Evolutionary conservation across 495 filamentous ascomycete species (phyloP).

Genomic region (Ascobolus immersus): DNA sequence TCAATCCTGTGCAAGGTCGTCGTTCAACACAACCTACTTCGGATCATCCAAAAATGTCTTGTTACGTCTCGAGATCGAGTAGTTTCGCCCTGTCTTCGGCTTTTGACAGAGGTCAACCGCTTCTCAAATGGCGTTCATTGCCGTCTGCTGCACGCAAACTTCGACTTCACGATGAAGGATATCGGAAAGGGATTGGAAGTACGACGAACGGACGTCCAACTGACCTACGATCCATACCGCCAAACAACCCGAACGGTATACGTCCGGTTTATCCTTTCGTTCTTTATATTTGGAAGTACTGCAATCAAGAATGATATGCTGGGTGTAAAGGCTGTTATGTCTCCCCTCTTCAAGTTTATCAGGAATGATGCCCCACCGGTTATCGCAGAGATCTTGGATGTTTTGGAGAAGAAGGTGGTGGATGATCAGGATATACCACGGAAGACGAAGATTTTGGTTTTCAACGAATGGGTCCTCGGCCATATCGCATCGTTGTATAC

Average conservation of each 20-base stretch:
- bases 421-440: slow-evolving; percentile 11
- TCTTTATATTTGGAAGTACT: slow-evolving; percentile 13
- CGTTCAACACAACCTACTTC: slow-evolving; percentile 10
- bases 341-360: slow-evolving; percentile 14
- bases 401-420: slow-evolving; percentile 9
- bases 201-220: background rate
- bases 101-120: slow-evolving; percentile 15
- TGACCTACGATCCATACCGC: slow-evolving; percentile 8
- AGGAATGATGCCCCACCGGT: slow-evolving; percentile 10
- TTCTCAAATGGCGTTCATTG: slow-evolving; percentile 13
- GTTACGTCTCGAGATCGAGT: slow-evolving; percentile 10
- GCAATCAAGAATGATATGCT: slow-evolving; percentile 13
- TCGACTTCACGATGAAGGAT: slow-evolving; percentile 15
- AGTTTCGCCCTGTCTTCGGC: slow-evolving; percentile 10
- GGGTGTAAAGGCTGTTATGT: slow-evolving; percentile 11
- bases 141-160: slow-evolving; percentile 8
- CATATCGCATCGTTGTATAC: slow-evolving; percentile 12
- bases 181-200: slow-evolving; percentile 12
- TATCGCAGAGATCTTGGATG: slow-evolving; percentile 11
- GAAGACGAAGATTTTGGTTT: slow-evolving; percentile 11
- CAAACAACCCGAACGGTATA: slow-evolving; percentile 13
- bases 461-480: slow-evolving; percentile 12
- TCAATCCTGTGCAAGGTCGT: slow-evolving; percentile 10
- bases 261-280: slow-evolving; percentile 15
- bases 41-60: slow-evolving; percentile 12